Evolutionary conservation across 169 alveolate species (phyloP), one percentile per base, ranked within the genome.

Genomic region (Plasmodium knowlesi): DNA sequence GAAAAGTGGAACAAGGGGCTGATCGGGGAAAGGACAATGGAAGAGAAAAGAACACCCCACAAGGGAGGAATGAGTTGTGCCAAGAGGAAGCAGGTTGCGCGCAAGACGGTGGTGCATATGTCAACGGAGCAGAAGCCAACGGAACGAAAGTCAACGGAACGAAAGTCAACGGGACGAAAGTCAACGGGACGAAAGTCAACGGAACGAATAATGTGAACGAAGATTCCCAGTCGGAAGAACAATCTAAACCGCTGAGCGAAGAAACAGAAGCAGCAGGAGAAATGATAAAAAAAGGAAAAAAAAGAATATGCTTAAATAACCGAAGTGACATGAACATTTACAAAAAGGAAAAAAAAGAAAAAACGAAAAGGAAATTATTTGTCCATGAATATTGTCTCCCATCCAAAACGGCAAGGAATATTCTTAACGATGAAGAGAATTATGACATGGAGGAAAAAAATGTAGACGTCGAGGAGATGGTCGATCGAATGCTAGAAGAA

Each of bases 401-500:
- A 46, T 85, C 94, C n/a, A 83, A 90, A 84, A 89, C 94, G 72
- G 93, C 92, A 19, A 73, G 95, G 39, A 90, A 84, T 57, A 82
- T 94, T 3, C 72, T 91, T 46, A 90, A 86, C 25, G 88, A 82
- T 71, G 93, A 83, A 61, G 85, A 84, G 32, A 84, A 50, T 41
- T 37, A 82, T 28, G 85, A 83, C 57, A 54, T 22, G 28, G 70
- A 83, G 8, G 93, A 89, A 28, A 72, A 74, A 67, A 93, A 84
- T 78, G 90, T 82, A 22, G 95, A 95, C 82, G 82, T 96, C 83
- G 97, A 96, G 53, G 92, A 82, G 28, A 78, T 96, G 67, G 97
- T 95, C 2, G 97, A 96, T 67, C 83, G 84, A 22, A 95, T 96
- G 57, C 74, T 95, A 32, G 97, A 96, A 88, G 97, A 95, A 37